Base-by-base conservation (phyloP, 2,329 filamentous ascomycete species). In the Fusarium miscanthi region DNA sequence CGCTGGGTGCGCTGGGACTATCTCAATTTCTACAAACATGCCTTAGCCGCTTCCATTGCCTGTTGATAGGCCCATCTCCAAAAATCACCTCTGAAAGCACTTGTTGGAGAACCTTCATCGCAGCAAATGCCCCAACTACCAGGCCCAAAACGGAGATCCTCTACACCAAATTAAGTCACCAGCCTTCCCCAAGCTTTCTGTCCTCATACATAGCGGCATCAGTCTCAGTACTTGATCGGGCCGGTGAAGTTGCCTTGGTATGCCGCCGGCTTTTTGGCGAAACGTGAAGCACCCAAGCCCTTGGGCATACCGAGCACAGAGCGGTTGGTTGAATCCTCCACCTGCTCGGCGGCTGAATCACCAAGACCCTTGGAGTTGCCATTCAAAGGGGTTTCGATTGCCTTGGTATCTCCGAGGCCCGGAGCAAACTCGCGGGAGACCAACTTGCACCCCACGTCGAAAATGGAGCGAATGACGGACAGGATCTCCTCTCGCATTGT, bases 401-500 rank as follows among this genome's bases (percentile, higher is more conserved):
- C 14, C 5, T n/a, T 41, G 23, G 25, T 21, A 27, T n/a, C 23
- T n/a, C 4, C 48, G 17, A 51, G 31, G n/a, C 8, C 30, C 11
- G 30, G 14, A 51, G 16, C 14, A 46, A 19, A 25, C 12, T 56
- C 38, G 13, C 12, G 33, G 17, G 27, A 43, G 33, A 38, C 8
- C 11, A 40, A 25, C n/a, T 33, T 51, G n/a, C 62, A 27, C 3
- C 37, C 52, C 4, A 67, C 12, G 4, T 49, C 27, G 6, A 38
- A 45, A 30, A 80, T 65, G 14, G 73, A 51, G 9, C 74, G 72
- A 7, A 81, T 61, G 3, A 78, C 43, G 0, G 69, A 33, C 5
- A 77, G 31, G 2, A 79, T 52, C 6, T 73, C 69, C 1, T 74
- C 54, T 30, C 73, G 77, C 30, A 80, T 63, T 10, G 74, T 69